phyloP scores from a whole-genome alignment of 2,329 filamentous ascomycete genomes.

The Alternaria sp. region DNA sequence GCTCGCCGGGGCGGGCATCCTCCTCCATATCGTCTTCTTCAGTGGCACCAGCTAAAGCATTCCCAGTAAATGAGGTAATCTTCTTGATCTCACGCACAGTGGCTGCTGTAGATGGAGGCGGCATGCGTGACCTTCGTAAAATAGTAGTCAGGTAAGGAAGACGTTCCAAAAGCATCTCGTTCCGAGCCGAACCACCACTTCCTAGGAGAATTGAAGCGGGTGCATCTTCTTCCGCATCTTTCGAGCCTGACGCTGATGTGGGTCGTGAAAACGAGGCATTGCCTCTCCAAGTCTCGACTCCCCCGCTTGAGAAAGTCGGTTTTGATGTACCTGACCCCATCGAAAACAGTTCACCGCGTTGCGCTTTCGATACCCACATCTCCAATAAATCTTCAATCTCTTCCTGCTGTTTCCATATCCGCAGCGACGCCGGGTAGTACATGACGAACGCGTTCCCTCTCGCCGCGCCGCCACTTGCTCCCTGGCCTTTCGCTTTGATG shows the following conservation, averaged over 20 bases:
- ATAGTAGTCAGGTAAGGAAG: constrained; percentile 86
- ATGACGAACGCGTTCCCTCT: constrained; percentile 79
- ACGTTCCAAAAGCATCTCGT: constrained; percentile 82
- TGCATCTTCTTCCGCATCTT: constrained; percentile 23
- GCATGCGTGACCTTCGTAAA: constrained; percentile 44
- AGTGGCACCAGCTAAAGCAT: constrained; percentile 22
- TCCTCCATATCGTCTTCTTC: constrained; percentile 49
- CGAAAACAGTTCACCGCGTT: constrained; percentile 50
- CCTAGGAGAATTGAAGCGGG: constrained; percentile 58
- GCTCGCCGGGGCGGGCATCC: constrained; percentile 33
- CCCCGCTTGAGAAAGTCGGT: constrained; percentile 40
- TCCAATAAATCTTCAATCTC: constrained; percentile 80
- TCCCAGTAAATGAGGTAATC: constrained; percentile 69
- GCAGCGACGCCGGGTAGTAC: constrained; percentile 88
- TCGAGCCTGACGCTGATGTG: constrained; percentile 14
- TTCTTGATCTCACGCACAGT: constrained; percentile 69
- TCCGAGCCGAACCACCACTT: constrained; percentile 69
- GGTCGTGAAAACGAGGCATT: constrained; percentile 28
- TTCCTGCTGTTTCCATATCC: constrained; percentile 83
- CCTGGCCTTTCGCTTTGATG: constrained; percentile 42
- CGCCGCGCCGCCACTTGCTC: constrained; percentile 22
- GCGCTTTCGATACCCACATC: constrained; percentile 69
- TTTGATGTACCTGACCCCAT: constrained; percentile 38
- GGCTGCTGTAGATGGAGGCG: constrained; percentile 29
- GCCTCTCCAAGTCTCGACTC: constrained; percentile 52